Conservation (phyloP, 768 basidiomycete species). For the Tricholoma saponaceum region DNA sequence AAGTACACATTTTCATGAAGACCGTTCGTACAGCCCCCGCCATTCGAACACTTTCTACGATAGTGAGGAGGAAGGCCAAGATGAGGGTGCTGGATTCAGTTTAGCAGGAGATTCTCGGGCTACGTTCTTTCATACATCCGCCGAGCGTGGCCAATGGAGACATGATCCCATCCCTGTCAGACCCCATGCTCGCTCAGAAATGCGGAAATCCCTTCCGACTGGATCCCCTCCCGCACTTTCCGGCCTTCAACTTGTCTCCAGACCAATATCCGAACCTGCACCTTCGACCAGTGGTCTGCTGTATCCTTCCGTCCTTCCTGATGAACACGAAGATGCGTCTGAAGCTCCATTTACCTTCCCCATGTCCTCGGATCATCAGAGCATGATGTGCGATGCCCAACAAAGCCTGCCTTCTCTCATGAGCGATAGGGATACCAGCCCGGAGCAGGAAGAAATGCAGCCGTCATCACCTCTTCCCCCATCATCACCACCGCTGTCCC, state of each 20-base stretch:
- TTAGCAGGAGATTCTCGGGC: slow-evolving; percentile 32
- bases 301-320: slow-evolving; percentile 2
- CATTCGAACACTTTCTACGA: slow-evolving; percentile 27
- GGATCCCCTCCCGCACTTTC: slow-evolving; percentile 28
- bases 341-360: slow-evolving; percentile 15
- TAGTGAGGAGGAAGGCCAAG: slow-evolving; percentile 29
- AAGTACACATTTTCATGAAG: slow-evolving; percentile 17
- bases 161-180: slow-evolving; percentile 41
- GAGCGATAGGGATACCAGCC: slow-evolving; percentile 28
- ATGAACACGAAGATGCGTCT: slow-evolving; percentile 6
- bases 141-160: slow-evolving; percentile 58
- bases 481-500: slow-evolving; percentile 15
- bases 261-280: slow-evolving; percentile 35
- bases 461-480: slow-evolving; percentile 19
- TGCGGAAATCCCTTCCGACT: slow-evolving; percentile 30
- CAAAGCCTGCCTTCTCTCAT: slow-evolving; percentile 23
- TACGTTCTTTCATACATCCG: slow-evolving; percentile 52
- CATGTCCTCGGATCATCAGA: slow-evolving; percentile 7
- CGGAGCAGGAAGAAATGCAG: slow-evolving; percentile 21
- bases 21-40: slow-evolving; percentile 21
- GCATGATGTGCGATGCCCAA: slow-evolving; percentile 1
- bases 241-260: slow-evolving; percentile 16
- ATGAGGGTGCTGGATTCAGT: slow-evolving; percentile 21
- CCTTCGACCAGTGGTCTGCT: slow-evolving; percentile 6
- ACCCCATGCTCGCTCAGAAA: slow-evolving; percentile 17